Conservation (phyloP, 1,139 yeast genomes). For the Nakaseomyces delphensis region DNA sequence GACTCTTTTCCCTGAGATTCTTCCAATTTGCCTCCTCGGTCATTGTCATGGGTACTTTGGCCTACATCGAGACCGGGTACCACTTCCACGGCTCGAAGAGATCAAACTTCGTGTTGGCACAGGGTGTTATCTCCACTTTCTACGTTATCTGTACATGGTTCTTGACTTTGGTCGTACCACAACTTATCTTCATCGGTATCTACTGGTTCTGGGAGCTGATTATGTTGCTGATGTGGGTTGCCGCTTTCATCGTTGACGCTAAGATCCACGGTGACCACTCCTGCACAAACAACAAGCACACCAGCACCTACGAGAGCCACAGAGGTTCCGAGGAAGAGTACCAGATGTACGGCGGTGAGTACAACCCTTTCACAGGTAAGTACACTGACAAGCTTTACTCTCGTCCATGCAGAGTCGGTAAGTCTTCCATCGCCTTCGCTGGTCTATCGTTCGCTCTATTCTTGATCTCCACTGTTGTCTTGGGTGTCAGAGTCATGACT, state of each 20-base stretch:
- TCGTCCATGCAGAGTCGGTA: constrained; percentile 26
- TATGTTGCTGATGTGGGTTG: constrained; percentile 21
- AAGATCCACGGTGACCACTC: constrained; percentile 18
- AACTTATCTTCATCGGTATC: constrained; percentile 17
- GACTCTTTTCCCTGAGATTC: constrained; percentile 12
- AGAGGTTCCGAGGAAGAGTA: constrained; percentile 15
- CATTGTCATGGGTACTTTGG: constrained; percentile 21
- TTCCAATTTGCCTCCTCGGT: constrained; percentile 20
- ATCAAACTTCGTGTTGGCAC: constrained; percentile 23
- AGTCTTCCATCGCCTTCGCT: constrained; percentile 33
- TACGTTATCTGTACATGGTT: constrained; percentile 15
- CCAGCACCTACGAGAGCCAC: constrained; percentile 12
- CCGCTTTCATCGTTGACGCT: constrained; percentile 25
- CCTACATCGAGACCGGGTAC: constrained; percentile 16
- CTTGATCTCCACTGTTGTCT: constrained; percentile 18
- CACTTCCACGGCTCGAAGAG: constrained; percentile 17
- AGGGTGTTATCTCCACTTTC: constrained; percentile 20
- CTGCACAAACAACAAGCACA: constrained; percentile 12
- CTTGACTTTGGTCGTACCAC: constrained; percentile 12
- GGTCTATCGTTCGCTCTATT: constrained; percentile 29
- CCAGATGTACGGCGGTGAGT: constrained; percentile 13
- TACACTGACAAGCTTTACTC: constrained; percentile 14
- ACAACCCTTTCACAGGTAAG: constrained; percentile 17
- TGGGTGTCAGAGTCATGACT: constrained; percentile 27
- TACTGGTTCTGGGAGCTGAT: constrained; percentile 17